Evolutionary conservation across 352 stramenopile genomes (phyloP), one percentile per base, ranked within the genome.

Genomic region (Globisporangium yorkense): DNA sequence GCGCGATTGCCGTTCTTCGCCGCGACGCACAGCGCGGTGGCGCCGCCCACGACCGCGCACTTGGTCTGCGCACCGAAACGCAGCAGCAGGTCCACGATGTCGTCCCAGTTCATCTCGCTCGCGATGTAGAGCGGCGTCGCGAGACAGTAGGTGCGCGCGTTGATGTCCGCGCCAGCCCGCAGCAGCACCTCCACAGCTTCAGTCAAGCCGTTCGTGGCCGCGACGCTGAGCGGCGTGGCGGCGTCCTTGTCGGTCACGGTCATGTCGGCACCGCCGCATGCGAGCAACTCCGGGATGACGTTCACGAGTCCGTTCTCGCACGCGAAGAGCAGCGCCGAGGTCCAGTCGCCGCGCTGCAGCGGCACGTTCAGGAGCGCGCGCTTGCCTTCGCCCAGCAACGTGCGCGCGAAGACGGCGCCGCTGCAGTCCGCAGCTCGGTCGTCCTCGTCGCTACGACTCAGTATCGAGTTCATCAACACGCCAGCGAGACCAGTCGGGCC

Each of bases 91-190:
- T 86, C 77, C 35, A 92, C 67, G 12, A 91, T 60, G 7, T 85
- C 71, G 41, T 90, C 81, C 67, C 75, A 88, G 51, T 87, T 80
- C 62, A 86, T 81, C 54, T 91, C 82, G 29, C 75, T 84, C 9
- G 82, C 82, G 12, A 91, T 75, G 61, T 92, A 91, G 24, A 94
- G 73, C 16, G 84, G 84, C 21, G 84, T 91, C 2, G 75, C 80
- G 27, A 90, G 68, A 35, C 67, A 83, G 24, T 80, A 52, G 5
- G 82, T 85, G 31, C 82, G 82, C 50, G 71, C 74, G 59, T 94
- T 79, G 21, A 89, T 59, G 43, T 88, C 65, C 0, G 78, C 67
- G 15, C 82, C 82, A 50, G 63, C 57, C 35, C 59, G 46, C 6
- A 94, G 41, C 15, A 94, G 61, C 45, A 75, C 39, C 12, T 71